Evolutionary conservation across 176 grass and related monocot species (phyloP), one percentile per base, ranked within the genome.

Genomic region (Oryza officinalis): DNA sequence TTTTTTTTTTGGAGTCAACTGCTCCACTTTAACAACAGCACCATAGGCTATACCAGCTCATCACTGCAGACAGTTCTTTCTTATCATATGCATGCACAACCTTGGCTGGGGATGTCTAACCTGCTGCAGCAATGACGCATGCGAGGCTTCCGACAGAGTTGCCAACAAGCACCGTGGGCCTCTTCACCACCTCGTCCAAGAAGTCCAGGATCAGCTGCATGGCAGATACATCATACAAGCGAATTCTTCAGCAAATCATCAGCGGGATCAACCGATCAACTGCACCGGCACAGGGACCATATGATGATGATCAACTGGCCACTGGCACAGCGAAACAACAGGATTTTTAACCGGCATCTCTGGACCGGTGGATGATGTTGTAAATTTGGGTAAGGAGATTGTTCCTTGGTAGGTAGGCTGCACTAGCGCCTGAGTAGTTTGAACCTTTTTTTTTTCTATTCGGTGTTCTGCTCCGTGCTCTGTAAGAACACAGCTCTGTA

Each of bases 121-220:
- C 93, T 90, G 93, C 93, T 47, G 93, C 93, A 49, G 96, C 89
- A 79, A 98, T 87, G 78, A 99, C 93, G 71, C 96, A 99, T 22
- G 96, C 96, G 28, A 99, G 93, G 89, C 89, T 96, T 31, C 96
- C 93, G 15, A 99, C 96, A 28, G 93, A 99, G 77, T 96, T 96
- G 41, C 96, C 96, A 20, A 99, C 87, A 4, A 99, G 87, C 57
- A 99, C 91, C 15, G 91, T 86, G 23, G 96, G 91, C 71, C 87
- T 90, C 91, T 89, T 90, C 15, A 99, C 74, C 12, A 99, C 89
- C 85, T 99, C 91, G n/a, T 82, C 67, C 93, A 99, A 28, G 89
- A 99, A 99, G 17, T 96, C 96, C 67, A 99, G 87, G 71, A 99
- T 90, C 83, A 99, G 84, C 96, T 99, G 87, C 75, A 87, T 25